Conservation (phyloP, 805 yeast species). For the Ogataea corticis region DNA sequence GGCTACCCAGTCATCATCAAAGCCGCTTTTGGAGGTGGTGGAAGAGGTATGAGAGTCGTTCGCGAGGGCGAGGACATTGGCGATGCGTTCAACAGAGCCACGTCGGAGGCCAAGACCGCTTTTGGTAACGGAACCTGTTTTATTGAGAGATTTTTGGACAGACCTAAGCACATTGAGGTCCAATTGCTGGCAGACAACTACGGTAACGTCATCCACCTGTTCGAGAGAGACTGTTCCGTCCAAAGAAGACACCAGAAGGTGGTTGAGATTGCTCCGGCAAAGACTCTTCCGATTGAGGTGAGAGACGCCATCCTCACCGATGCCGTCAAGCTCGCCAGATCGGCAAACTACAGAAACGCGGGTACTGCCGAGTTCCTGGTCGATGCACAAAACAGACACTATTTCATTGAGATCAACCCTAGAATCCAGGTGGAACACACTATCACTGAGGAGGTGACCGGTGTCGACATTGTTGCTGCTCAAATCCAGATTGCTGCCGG, state of each 20-base stretch:
- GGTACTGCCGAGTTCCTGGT: constrained; percentile 98
- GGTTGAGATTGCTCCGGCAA: constrained; percentile 97
- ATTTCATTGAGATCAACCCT: constrained; percentile 97
- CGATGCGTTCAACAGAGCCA: constrained; percentile 92
- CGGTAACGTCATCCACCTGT: constrained; percentile 93
- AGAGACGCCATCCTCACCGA: constrained; percentile 92
- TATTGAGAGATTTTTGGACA: constrained; percentile 91
- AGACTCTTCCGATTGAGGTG: constrained; percentile 76
- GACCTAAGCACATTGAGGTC: constrained; percentile 97
- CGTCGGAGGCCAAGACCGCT: constrained; percentile 92
- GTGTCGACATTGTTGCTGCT: constrained; percentile 96
- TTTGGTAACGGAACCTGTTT: constrained; percentile 98
- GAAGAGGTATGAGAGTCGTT: constrained; percentile 99
- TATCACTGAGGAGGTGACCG: constrained; percentile 97
- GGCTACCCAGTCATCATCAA: constrained; percentile 97
- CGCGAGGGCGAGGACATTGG: constrained; percentile 90
- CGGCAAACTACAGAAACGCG: constrained; percentile 91
- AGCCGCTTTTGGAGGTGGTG: constrained; percentile 99
- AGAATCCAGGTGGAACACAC: constrained; percentile 99
- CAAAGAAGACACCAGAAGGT: constrained; percentile 99
- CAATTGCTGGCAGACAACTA: constrained; percentile 90
- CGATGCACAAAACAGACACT: constrained; percentile 90
- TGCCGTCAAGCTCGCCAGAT: constrained; percentile 88
- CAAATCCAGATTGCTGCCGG: constrained; percentile 99
- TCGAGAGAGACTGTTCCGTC: constrained; percentile 98